These are phyloP conservation scores for Aspergillus transmontanensis DNA, from an alignment of 2,329 filamentous ascomycete genomes.

Conservation along the genomic window DNA sequence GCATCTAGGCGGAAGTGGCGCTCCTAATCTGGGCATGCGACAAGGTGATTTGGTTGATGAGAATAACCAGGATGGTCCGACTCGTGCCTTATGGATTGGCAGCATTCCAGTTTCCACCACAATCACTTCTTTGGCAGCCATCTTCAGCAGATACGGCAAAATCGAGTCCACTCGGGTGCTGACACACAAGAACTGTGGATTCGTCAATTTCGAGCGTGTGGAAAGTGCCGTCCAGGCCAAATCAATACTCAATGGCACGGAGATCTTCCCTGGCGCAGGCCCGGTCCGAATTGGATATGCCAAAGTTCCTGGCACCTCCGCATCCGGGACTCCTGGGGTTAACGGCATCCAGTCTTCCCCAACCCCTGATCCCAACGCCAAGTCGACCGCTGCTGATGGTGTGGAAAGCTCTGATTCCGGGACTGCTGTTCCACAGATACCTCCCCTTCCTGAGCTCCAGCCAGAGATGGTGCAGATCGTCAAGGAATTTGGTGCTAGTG, in stretches of 20 bases:
- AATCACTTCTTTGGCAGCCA: conserved; percentile 88
- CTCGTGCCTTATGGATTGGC: conserved; percentile 92
- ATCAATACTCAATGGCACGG: conserved; percentile 86
- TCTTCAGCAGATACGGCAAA: conserved; percentile 89
- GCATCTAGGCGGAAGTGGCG: conserved; percentile 55
- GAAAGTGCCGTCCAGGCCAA: conserved; percentile 92
- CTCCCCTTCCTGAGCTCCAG: conserved; percentile 76
- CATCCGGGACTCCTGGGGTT: conserved; percentile 77
- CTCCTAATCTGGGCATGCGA: conserved; percentile 63
- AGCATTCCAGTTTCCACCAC: conserved; percentile 97
- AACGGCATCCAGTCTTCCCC: conserved; percentile 88
- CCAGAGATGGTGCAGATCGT: conserved; percentile 84
- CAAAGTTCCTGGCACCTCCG: conserved; percentile 86
- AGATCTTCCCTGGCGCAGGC: conserved; percentile 96
- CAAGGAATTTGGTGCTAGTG: conserved; percentile 79
- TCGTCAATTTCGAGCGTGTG: conserved; percentile 92
- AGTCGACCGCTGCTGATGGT: conserved; percentile 33
- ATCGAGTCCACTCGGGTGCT: conserved; percentile 91
- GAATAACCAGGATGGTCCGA: conserved; percentile 81
- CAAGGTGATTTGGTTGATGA: conserved; percentile 71
- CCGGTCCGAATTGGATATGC: conserved; percentile 96
- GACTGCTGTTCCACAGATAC: conserved; percentile 57
- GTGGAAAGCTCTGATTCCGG: conserved; percentile 34
- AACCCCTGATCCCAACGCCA: conserved; percentile 79
- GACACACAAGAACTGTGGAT: conserved; percentile 98